phyloP scores from a whole-genome alignment of 805 yeast genomes.

The Schwanniomyces vanrijiae region DNA sequence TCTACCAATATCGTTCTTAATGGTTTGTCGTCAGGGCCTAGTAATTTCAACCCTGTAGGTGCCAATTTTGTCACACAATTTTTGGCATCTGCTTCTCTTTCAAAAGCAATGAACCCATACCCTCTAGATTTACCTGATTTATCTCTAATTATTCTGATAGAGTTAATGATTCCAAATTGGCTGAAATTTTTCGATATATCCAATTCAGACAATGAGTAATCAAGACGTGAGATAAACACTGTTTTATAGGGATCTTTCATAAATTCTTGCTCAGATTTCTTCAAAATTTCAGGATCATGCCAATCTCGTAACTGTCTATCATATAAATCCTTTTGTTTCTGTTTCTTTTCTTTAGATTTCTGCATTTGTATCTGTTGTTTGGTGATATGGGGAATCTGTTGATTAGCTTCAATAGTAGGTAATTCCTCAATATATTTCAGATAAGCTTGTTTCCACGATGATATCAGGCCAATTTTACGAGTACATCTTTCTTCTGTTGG shows the following conservation, averaged over 20 bases:
- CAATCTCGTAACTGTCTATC: slow-evolving; percentile 30
- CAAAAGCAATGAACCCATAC: slow-evolving; percentile 79
- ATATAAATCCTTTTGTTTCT: slow-evolving; percentile 12
- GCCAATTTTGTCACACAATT: slow-evolving; percentile 62
- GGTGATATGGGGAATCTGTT: slow-evolving; percentile 1
- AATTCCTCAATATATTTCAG: slow-evolving; percentile 28
- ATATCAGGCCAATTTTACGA: slow-evolving; percentile 45
- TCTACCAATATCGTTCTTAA: slow-evolving; percentile 62
- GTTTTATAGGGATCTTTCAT: slow-evolving; percentile 71
- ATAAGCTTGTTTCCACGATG: slow-evolving; percentile 24
- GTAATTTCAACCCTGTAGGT: slow-evolving; percentile 34
- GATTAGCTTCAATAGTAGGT: neutral
- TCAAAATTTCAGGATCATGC: slow-evolving; percentile 29
- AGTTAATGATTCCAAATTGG: slow-evolving; percentile 70
- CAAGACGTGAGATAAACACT: slow-evolving; percentile 72
- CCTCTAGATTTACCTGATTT: slow-evolving; percentile 60
- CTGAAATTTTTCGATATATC: slow-evolving; percentile 65
- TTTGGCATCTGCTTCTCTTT: slow-evolving; percentile 57
- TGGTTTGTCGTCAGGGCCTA: slow-evolving; percentile 39
- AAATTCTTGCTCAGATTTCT: slow-evolving; percentile 25
- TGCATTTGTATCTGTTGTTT: slow-evolving; percentile 4
- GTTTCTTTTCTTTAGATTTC: slow-evolving; percentile 5
- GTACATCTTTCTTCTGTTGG: slow-evolving; percentile 50
- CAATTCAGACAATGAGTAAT: slow-evolving; percentile 61
- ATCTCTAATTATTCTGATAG: slow-evolving; percentile 38